Percentiles rank a stretch among this genome's conserved stretches.
phyloP scores from a whole-genome alignment of 306 rosid genomes.

The Senna siamea region DNA sequence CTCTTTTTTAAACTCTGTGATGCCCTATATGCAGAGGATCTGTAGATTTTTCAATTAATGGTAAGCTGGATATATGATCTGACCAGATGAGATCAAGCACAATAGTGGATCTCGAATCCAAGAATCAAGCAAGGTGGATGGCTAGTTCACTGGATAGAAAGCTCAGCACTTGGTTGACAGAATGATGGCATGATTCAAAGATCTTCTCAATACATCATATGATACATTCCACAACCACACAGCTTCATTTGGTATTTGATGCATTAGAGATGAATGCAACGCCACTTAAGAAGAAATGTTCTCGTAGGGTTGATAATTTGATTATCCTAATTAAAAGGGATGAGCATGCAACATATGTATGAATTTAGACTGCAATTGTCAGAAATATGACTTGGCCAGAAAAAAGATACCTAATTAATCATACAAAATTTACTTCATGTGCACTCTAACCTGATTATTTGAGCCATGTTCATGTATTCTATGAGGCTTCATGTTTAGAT shows the following conservation, averaged over 20 bases:
- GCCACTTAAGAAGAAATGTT: conserved; percentile 2
- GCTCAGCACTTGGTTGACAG: background rate
- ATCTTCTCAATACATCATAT: background rate
- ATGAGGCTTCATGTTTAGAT: conserved; percentile 90
- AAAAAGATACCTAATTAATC: conserved; percentile 5
- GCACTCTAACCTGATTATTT: conserved; percentile 76
- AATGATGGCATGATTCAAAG: background rate
- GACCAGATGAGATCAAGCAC: conserved; percentile 24
- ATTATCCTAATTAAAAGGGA: background rate
- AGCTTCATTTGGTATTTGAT: conserved; percentile 12
- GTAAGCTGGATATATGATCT: background rate
- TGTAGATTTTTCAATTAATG: too few species aligned
- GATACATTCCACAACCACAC: conserved; percentile 19
- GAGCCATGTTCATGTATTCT: conserved; percentile 83
- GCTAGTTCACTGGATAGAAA: conserved; percentile 4
- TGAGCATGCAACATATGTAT: conserved; percentile 4
- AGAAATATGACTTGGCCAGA: conserved; percentile 11
- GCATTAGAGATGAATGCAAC: conserved; percentile 19
- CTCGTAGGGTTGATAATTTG: background rate
- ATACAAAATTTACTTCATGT: conserved; percentile 6
- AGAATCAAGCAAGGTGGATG: conserved; percentile 30
- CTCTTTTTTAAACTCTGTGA: background rate
- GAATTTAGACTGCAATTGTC: background rate
- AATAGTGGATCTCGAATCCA: too few species aligned
- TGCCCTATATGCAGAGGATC: conserved; percentile 5